Evolutionary conservation across 2,329 filamentous ascomycete species (phyloP), one percentile per base, ranked within the genome.

Genomic region (Rasamsonia emersonii): DNA sequence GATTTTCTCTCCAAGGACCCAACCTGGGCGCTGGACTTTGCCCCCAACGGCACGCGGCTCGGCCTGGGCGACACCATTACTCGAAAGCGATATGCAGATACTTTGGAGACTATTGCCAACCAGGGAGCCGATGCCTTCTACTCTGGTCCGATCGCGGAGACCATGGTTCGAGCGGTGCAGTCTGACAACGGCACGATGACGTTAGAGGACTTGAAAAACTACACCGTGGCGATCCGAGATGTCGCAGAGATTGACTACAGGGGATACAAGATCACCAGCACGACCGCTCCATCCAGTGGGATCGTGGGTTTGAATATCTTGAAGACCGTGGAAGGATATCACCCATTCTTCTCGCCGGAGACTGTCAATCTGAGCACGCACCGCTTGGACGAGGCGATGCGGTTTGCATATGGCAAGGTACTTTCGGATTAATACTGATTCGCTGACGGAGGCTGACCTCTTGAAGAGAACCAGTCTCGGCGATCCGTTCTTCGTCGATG

Each of bases 1-100:
- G 70, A 85, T 44, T 94, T 93, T 47, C 62, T 95, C 0, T 64
- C 77, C 0, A 68, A 82, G 3, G 77, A 95, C 35, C 77, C 81
- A 0, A 73, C 76, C 3, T 96, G 86, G 81, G 85, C 88, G 0
- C 56, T 82, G 28, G 89, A 95, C 52, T 95, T 95, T 61, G 86
- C 86, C 2, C 86, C 86, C 0, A 77, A 88, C 38, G 89, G 86
- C 3, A 79, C 71, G 0, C 65, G 84, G 3, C 47, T 94, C 0
- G 65, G 71, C 11, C 59, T 86, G 3, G 85, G 84, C 11, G 84
- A 93, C 29, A 79, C 60, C 0, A 86, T 96, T 49, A 88, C 81
- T 0, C 70, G 88, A 26, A 82, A 79, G 49, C 73, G 88, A 36
- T 93, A 88, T 51, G 86, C 84, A 44, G 53, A 84, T 38, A 85